Base-by-base conservation (phyloP, 2,329 filamentous ascomycete species). In the Cladophialophora psammophila region DNA sequence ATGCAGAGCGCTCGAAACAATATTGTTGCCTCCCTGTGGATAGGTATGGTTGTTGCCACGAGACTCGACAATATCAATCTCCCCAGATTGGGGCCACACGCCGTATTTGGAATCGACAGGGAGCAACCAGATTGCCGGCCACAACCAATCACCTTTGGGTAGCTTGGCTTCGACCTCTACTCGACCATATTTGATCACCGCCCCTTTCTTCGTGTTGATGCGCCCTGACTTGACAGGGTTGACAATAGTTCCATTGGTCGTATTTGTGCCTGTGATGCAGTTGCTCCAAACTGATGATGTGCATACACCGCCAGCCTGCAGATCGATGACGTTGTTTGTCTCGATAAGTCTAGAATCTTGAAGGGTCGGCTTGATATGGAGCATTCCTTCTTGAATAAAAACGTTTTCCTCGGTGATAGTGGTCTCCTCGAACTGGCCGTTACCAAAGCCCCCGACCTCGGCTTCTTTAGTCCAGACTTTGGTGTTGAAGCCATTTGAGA, bases 121-220 rank as follows among this genome's bases (percentile, higher is more conserved):
- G 82, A 96, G 83, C 90, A 96, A 91, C 91, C 91, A 94, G 74
- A 96, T 94, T 26, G 91, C 91, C 1, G 92, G 92, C 92, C 92
- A 95, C 8, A 96, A 84, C 92, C 92, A 96, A 80, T 95, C 92
- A 62, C 92, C 92, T 59, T 82, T 78, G 5, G 92, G 91, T 31
- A 95, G 80, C 78, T 90, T 90, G 36, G 92, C 92, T 2, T 85
- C 88, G 5, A 96, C 91, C 77, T 96, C 91, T 60, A 96, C 85
- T 48, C 91, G 90, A 57, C 92, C 92, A 76, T 92, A 96, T 78
- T 88, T 92, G 82, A 96, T 91, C 13, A 80, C 85, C 6, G 87
- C 88, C 15, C 89, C 87, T 52, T 86, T 86, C 75, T 87, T 90
- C 64, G 91, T 94, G 80, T 89, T 90, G 80, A 96, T 88, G 66